A percentile compares a stretch with the other conserved stretches of the same genome.
Conservation (phyloP, 768 basidiomycete species). For the Multifurca ochricompacta region DNA sequence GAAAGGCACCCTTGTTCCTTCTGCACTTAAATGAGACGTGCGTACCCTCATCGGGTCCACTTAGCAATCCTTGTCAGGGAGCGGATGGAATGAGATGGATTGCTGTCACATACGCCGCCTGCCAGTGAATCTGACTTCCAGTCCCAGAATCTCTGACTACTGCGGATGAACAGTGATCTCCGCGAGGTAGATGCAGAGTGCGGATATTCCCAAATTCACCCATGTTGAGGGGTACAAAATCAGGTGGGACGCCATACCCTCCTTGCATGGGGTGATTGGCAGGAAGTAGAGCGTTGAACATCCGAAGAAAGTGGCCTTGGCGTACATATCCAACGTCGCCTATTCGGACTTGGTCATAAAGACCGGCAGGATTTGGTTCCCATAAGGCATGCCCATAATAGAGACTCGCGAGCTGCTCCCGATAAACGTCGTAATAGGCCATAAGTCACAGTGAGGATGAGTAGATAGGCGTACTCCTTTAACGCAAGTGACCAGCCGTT, state of each 20-base stretch:
- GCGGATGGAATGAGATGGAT: not conserved
- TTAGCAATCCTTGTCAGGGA: not conserved
- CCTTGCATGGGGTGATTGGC: not conserved
- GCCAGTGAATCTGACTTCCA: not conserved
- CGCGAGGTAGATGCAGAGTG: not conserved
- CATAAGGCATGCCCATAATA: constrained; percentile 18
- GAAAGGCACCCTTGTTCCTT: constrained; percentile 8
- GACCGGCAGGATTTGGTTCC: constrained; percentile 16
- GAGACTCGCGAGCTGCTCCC: constrained; percentile 11
- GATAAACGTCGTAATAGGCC: constrained; percentile 12
- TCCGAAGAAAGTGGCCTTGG: constrained; percentile 18
- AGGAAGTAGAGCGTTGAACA: constrained; percentile 20
- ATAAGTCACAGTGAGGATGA: not conserved
- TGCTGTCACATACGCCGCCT: constrained; percentile 4
- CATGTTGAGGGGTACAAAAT: constrained; percentile 8
- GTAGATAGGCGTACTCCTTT: not conserved
- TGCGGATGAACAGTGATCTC: constrained; percentile 2
- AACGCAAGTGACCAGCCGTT: not conserved
- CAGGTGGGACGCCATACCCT: not conserved
- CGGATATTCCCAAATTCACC: constrained; percentile 9
- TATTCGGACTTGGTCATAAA: constrained; percentile 20
- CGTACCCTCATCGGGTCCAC: not conserved
- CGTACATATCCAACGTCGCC: constrained; percentile 21
- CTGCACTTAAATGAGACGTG: constrained; percentile 3
- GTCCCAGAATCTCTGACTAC: not conserved